Conservation (phyloP, 106 monocot genomes). For the Amphibolis antarctica region DNA sequence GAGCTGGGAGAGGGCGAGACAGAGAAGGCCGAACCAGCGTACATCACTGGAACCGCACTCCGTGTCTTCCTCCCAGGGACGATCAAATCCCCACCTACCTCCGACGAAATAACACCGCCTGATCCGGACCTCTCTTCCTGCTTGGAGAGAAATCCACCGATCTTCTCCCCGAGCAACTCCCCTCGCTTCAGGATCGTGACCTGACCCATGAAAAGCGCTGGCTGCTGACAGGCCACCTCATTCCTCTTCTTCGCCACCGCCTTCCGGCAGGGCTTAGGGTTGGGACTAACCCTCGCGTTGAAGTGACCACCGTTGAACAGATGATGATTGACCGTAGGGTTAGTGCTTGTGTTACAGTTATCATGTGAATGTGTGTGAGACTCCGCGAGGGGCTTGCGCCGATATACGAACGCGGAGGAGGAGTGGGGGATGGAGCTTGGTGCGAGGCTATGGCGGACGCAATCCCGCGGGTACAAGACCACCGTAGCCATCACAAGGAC, state of each 20-base stretch:
- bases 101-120: not conserved
- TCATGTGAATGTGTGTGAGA: not conserved
- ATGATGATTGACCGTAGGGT: not conserved
- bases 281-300: not conserved
- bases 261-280: not conserved
- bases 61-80: not conserved
- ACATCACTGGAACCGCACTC: not conserved
- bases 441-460: not conserved
- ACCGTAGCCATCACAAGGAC: too few relatives aligned
- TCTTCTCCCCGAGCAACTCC: slow-evolving; percentile 6
- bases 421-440: not conserved
- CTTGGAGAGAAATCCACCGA: not conserved
- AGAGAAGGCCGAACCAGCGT: slow-evolving; percentile 9
- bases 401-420: not conserved
- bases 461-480: too few relatives aligned
- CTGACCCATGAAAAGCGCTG: slow-evolving; percentile 9
- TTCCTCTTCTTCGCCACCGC: slow-evolving; percentile 3
- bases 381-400: slow-evolving; percentile 7
- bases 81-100: too few relatives aligned
- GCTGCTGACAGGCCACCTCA: not conserved
- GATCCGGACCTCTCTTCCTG: slow-evolving; percentile 10
- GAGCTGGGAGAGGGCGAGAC: slow-evolving; percentile 3
- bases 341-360: not conserved
- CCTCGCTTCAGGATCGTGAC: slow-evolving; percentile 10
- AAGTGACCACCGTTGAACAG: not conserved